These are phyloP conservation scores for Rhazya stricta DNA, from an alignment of 257 asterid genomes.

Conservation along the genomic window DNA sequence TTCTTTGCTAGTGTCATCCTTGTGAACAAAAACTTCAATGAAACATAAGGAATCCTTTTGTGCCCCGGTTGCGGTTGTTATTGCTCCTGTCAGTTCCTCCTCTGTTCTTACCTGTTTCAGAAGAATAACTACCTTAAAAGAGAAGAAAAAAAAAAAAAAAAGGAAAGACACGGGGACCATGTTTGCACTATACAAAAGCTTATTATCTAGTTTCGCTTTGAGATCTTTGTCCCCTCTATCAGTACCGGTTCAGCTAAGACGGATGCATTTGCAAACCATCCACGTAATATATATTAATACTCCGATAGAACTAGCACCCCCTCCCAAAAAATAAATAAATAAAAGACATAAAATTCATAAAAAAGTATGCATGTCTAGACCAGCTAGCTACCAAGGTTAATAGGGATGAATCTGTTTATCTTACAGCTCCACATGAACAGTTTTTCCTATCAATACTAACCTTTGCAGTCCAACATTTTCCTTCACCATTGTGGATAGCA, in stretches of 20 bases:
- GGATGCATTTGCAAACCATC: not conserved
- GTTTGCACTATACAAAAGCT: not conserved
- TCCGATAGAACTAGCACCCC: not conserved
- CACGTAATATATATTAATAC: not conserved
- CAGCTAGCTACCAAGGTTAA: not conserved
- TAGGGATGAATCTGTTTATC: not conserved
- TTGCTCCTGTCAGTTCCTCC: conserved; percentile 30
- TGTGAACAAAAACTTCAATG: conserved; percentile 29
- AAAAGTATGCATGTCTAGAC: not conserved
- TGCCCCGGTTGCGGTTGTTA: conserved; percentile 21
- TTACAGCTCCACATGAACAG: not conserved
- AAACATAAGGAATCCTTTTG: conserved; percentile 29
- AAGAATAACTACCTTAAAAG: not conserved
- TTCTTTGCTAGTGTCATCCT: conserved; percentile 27
- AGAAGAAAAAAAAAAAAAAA: too few relatives aligned
- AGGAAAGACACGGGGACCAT: not conserved
- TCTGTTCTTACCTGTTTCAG: conserved; percentile 25
- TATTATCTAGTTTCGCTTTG: too few relatives aligned
- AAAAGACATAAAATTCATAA: too few relatives aligned
- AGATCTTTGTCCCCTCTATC: too few relatives aligned
- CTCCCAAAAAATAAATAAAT: not conserved
- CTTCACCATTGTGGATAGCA: conserved; percentile 37
- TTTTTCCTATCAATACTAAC: conserved; percentile 17
- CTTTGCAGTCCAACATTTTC: conserved; percentile 39
- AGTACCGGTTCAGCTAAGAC: too few relatives aligned